Conservation (phyloP, 495 filamentous ascomycete genomes). For the Parmelia sp. region DNA sequence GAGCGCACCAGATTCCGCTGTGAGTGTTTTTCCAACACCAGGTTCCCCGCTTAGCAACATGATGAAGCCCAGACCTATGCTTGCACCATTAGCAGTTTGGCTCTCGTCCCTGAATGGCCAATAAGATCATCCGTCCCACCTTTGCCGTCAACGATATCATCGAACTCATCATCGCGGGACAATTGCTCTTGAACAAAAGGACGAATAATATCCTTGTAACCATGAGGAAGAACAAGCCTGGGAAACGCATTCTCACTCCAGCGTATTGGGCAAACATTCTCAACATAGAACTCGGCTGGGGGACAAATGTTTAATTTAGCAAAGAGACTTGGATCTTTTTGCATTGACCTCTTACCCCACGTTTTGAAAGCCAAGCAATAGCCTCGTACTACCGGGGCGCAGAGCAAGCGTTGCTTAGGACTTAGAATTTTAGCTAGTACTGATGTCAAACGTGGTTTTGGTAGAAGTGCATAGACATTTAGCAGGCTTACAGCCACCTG, state of each 20-base stretch:
- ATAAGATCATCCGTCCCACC: not conserved
- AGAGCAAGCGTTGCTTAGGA: not conserved
- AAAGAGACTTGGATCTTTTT: too few relatives aligned
- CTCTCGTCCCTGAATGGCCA: too few relatives aligned
- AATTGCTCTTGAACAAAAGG: not conserved
- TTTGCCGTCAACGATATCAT: not conserved
- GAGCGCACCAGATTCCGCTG: not conserved
- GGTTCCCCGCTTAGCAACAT: not conserved
- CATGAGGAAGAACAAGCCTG: not conserved
- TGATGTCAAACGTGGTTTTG: too few relatives aligned
- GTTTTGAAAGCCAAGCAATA: not conserved
- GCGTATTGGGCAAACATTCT: not conserved
- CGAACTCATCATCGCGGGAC: not conserved
- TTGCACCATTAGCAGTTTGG: not conserved
- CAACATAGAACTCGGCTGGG: not conserved
- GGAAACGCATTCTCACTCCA: not conserved
- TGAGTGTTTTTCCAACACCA: not conserved
- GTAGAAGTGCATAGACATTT: too few relatives aligned
- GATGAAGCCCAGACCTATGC: not conserved
- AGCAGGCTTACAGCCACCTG: too few relatives aligned
- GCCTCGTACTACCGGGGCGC: not conserved
- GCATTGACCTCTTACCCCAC: not conserved
- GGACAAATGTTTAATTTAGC: too few relatives aligned
- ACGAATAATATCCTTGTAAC: not conserved
- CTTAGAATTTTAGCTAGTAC: too few relatives aligned